A percentile compares a stretch with the other conserved stretches of the same genome.
Conservation (phyloP, 441 rosid genomes). For the Aleurites moluccanus region DNA sequence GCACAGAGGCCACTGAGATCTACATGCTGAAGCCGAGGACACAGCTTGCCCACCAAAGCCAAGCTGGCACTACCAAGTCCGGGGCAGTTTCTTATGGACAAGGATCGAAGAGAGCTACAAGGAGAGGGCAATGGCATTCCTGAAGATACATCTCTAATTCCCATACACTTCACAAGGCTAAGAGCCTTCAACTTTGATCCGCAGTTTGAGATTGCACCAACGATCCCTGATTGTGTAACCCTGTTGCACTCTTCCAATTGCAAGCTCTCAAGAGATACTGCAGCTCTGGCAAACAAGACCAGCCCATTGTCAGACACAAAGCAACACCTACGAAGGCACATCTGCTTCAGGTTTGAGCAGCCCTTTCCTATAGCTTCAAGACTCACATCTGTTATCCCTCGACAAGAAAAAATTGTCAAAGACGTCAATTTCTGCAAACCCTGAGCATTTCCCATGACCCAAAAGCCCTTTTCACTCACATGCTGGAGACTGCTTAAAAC, state of each 20-base stretch:
- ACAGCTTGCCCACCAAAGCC: conserved; percentile 66
- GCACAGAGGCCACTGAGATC: conserved; percentile 68
- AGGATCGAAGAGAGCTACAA: conserved; percentile 55
- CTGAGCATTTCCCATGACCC: conserved; percentile 95
- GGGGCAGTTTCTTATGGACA: conserved; percentile 70
- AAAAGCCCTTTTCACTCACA: conserved; percentile 90
- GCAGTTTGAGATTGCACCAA: conserved; percentile 56
- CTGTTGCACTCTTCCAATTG: conserved; percentile 87
- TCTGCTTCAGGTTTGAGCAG: conserved; percentile 69
- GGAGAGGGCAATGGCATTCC: conserved; percentile 43
- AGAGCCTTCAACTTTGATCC: conserved; percentile 64
- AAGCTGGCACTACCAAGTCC: conserved; percentile 81
- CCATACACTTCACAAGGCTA: conserved; percentile 67
- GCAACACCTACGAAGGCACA: conserved; percentile 73
- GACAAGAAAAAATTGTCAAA: conserved; percentile 63
- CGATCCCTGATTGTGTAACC: conserved; percentile 60
- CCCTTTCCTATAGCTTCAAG: conserved; percentile 79
- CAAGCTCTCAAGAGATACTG: conserved; percentile 70
- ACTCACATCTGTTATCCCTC: conserved; percentile 78
- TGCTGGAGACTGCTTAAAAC: conserved; percentile 63
- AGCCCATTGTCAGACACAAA: conserved; percentile 81
- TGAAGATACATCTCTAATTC: conserved; percentile 56
- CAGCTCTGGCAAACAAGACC: conserved; percentile 59
- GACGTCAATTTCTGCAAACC: conserved; percentile 64
- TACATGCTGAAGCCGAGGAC: conserved; percentile 76